phyloP scores from a whole-genome alignment of 345 rosid genomes.

The Euphorbia peplus region DNA sequence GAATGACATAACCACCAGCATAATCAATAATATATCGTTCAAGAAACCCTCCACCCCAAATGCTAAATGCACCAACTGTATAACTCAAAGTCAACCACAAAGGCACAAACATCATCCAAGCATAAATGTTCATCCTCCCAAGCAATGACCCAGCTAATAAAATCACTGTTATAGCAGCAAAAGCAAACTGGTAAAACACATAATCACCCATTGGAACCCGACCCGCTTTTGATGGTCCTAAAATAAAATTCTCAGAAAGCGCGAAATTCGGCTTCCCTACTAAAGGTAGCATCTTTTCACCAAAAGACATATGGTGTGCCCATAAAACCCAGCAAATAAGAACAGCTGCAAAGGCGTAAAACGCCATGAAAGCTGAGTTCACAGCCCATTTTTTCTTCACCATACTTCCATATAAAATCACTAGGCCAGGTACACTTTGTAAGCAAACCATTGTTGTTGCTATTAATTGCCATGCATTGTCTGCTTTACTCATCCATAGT shows the following conservation, averaged over 20 bases:
- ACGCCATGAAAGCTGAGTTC: constrained; percentile 64
- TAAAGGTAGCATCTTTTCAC: constrained; percentile 20
- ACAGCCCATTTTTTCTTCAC: constrained; percentile 65
- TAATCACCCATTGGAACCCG: constrained; percentile 34
- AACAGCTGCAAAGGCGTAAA: constrained; percentile 53
- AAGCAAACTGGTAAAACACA: constrained; percentile 54
- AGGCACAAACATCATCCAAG: constrained; percentile 65
- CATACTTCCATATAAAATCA: constrained; percentile 57
- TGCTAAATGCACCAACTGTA: constrained; percentile 46
- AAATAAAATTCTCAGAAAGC: constrained; percentile 17
- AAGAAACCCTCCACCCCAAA: constrained; percentile 54
- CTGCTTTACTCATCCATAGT: constrained; percentile 46
- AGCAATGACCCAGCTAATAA: constrained; percentile 55
- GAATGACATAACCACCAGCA: constrained; percentile 63
- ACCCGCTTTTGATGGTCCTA: fast-evolving
- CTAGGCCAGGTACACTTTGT: constrained; percentile 65
- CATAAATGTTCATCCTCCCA: constrained; percentile 66
- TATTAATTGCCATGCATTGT: constrained; percentile 59
- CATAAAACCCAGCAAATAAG: constrained; percentile 57
- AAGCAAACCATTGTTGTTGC: constrained; percentile 51
- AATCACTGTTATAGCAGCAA: constrained; percentile 60
- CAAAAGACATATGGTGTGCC: constrained; percentile 58
- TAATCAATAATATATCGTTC: constrained; percentile 35
- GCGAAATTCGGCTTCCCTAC: constrained; percentile 34
- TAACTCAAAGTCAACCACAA: constrained; percentile 50